Base-by-base conservation (phyloP, 176 grass and related monocot genomes). In the Puya raimondii region DNA sequence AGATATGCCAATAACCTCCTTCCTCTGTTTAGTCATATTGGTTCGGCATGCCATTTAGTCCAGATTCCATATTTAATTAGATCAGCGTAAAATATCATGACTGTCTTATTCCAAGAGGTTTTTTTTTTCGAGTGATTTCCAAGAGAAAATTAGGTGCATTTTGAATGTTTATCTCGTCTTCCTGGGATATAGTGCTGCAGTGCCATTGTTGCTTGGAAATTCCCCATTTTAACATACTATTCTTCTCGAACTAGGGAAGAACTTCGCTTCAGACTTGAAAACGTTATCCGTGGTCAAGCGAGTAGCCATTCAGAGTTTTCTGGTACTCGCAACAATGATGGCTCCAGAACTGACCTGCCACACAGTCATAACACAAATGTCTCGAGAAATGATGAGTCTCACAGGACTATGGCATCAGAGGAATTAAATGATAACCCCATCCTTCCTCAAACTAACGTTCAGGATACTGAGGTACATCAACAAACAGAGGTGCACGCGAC, bases 241-340 rank as follows among this genome's bases (percentile, higher is more conserved):
- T 76, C 25, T 86, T 88, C 20, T 78, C 68, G 12, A 80, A 84
- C 68, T 86, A 96, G 91, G 88, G 91, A 96, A 88, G 88, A 82
- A 77, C 69, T 78, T 78, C 47, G 33, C 68, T 71, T 56, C 47
- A 59, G 69, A 76, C 51, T 77, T 71, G 83, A 87, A 76, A 66
- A 23, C 57, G 59, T 50, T 21, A 26, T 63, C 48, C 64, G 1
- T 49, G 65, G 53, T 67, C 70, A 82, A 64, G 63, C 75, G 75
- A 71, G 47, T n/a, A 23, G 51, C 27, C 64, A 17, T 47, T 85
- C 65, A n/a, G 81, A 15, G 20, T 15, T 59, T 63, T 17, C 49
- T 15, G 25, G 61, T 69, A 73, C 23, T 50, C 33, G 68, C 71
- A 77, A 18, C 33, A 76, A 9, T 48, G 56, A 21, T 12, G 69